Base-by-base conservation (phyloP, 345 rosid genomes). In the Pistacia vera region DNA sequence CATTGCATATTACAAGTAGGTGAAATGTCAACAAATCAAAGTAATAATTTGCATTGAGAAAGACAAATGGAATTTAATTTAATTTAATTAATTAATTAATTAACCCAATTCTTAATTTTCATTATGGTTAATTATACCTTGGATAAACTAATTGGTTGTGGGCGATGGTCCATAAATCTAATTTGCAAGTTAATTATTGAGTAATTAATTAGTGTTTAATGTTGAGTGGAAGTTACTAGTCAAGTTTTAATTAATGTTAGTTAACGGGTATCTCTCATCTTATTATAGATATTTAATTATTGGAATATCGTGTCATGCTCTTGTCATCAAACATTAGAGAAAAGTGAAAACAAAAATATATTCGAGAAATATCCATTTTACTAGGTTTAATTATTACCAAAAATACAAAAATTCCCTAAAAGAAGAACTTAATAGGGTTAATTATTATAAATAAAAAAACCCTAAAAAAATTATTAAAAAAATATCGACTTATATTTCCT, bases 11-110 rank as follows among this genome's bases (percentile, higher is more conserved):
- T 0, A 46, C 41, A 28, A 68, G 72, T 71, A 5, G 78, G 73
- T 71, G 36, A 58, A 75, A 66, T 67, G 76, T 59, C 76, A 70
- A 65, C 6, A 35, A 67, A 73, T 62, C 25, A 33, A 30, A 59
- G 28, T 49, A 28, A 73, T 73, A 46, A 54, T 55, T 63, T 59
- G 41, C 48, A 44, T 49, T 18, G 52, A 58, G 67, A 30, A 68
- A 28, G 22, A 8, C 30, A 25, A 0, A 25, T 0, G 44, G 44
- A 63, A 48, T n/a, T 48, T 57, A 52, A 36, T 33, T 2, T 2
- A 54, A 36, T 30, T 30, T 30, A 30, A 22, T 22, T 22, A 22
- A 30, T 30, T 30, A 30, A 30, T 30, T 30, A 30, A 30, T 30
- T 30, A 30, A 9, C 13, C 72, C 22, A 33, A 58, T n/a, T 59